Evolutionary conservation across 129 eudicot genomes (phyloP), one percentile per base, ranked within the genome.

Genomic region (Solidago caesia): DNA sequence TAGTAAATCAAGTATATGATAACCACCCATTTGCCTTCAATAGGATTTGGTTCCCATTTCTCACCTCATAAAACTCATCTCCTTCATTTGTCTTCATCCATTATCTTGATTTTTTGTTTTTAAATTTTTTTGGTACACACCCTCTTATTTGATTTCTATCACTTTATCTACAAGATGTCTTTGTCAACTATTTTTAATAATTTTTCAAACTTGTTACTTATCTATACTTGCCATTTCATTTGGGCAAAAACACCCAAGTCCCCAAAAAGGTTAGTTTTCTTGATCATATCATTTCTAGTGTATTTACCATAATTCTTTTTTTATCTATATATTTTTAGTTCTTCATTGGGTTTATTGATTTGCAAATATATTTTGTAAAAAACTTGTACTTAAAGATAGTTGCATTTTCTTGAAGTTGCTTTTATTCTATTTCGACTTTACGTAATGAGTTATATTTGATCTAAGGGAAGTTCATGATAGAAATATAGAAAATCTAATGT

Each of bases 61-160:
- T 72, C 83, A 79, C 83, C 83, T 79, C 83, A 79, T 66, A 79
- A 53, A 27, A 72, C 83, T 79, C 78, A 79, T 79, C 83, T 66
- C 62, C 55, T 79, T 72, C 59, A 33, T 64, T 72, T 79, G 83
- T 72, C 78, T 46, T 79, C 78, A 79, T 66, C 78, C 68, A 45
- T 53, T 71, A 51, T 78, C 60, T 78, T 71, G 41, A 70, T 51
- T 71, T 60, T 70, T 70, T 1, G 61, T 77, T 46, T 10, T 33
- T 13, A 49, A 39, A 41, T 10, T 52, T 79, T 71, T 79, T 79
- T 66, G 70, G 79, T 79, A 73, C 79, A 79, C 83, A 72, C 70
- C 78, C 83, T 73, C 70, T 48, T 52, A 29, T 62, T 8, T 46
- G 67, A 67, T 78, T 64, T 79, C 68, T 79, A 65, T 55, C 78